These are phyloP conservation scores for Amaranthus hypochondriacus DNA, from an alignment of 148 eudicot species.

Conservation along the genomic window DNA sequence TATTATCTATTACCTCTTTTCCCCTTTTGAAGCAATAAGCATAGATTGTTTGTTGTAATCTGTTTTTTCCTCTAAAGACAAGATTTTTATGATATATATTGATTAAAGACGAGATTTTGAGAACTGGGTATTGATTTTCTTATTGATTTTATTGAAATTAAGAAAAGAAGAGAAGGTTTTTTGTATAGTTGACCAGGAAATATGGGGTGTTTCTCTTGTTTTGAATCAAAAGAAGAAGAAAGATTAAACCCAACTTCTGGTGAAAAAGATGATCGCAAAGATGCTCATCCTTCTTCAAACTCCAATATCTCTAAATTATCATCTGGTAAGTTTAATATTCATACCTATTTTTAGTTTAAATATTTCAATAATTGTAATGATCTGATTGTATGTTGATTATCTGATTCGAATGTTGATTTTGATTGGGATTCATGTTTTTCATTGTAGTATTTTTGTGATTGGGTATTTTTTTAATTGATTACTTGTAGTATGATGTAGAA, in stretches of 20 bases:
- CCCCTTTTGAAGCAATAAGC: too few relatives aligned
- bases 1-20: background rate
- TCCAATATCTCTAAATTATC: constrained; percentile 72
- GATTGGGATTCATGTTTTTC: background rate
- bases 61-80: background rate
- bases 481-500: background rate
- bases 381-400: constrained; percentile 2
- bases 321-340: constrained; percentile 47
- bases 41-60: too few relatives aligned
- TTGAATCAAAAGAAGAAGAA: constrained; percentile 79
- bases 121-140: background rate
- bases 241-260: constrained; percentile 43
- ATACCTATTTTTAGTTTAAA: background rate
- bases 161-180: background rate
- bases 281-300: constrained; percentile 31
- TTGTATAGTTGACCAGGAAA: constrained; percentile 7
- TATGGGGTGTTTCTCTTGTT: constrained; percentile 89
- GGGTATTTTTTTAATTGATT: background rate
- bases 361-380: constrained; percentile 29
- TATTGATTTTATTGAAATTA: constrained; percentile 2
- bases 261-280: constrained; percentile 44
- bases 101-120: constrained; percentile 9
- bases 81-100: background rate
- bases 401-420: background rate
- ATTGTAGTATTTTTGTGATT: constrained; percentile 3